phyloP scores from a whole-genome alignment of 208 protist genomes.

The Giardia duodenalis region DNA sequence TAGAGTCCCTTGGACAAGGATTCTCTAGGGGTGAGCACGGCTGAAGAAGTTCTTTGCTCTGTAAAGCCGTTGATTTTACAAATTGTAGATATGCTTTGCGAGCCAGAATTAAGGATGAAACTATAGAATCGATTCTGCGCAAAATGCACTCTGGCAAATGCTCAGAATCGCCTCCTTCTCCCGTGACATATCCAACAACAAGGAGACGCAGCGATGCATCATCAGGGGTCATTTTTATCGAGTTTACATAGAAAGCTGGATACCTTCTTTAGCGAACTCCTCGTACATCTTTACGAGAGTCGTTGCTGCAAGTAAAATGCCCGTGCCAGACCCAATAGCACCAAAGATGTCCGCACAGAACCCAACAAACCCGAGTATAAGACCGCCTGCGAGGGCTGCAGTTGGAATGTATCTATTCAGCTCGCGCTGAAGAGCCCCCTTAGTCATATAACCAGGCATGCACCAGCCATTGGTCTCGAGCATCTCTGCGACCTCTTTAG shows the following conservation, averaged over 20 bases:
- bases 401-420: conserved; percentile 44
- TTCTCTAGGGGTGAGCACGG: too few species aligned
- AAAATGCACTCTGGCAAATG: too few species aligned
- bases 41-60: too few species aligned
- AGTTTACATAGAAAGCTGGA: background rate
- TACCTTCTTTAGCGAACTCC: conserved; percentile 86
- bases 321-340: conserved; percentile 80
- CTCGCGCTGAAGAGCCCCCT: background rate
- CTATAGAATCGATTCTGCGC: too few species aligned
- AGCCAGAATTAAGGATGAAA: too few species aligned
- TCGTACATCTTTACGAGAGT: conserved; percentile 99
- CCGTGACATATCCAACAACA: too few species aligned
- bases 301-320: conserved; percentile 96
- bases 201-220: too few species aligned
- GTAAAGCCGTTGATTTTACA: too few species aligned
- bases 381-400: conserved; percentile 43
- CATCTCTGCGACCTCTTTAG: conserved; percentile 87
- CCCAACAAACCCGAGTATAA: conserved; percentile 35
- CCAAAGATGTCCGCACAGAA: conserved; percentile 55
- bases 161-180: too few species aligned
- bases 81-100: too few species aligned
- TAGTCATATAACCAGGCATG: conserved; percentile 44
- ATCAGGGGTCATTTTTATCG: too few species aligned
- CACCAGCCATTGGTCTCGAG: conserved; percentile 78
- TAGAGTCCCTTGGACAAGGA: too few species aligned